Evolutionary conservation across 805 yeast genomes (phyloP).

Genomic region (Saccharomycopsis amapae): DNA sequence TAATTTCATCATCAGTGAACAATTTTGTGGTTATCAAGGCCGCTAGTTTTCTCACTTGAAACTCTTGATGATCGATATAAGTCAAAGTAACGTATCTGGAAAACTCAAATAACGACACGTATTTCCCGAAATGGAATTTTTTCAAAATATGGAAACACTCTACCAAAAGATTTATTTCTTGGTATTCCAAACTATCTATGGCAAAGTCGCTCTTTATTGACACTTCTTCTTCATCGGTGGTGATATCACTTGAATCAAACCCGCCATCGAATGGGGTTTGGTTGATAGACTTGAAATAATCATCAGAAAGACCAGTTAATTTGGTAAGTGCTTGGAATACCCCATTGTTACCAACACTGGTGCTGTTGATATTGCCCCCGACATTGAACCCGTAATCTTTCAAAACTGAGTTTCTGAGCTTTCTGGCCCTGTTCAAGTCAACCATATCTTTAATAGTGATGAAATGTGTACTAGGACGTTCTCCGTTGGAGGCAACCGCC

Average conservation of each 20-base stretch:
- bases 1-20: constrained; percentile 73
- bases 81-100: constrained; percentile 78
- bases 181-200: constrained; percentile 30
- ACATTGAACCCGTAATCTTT: constrained; percentile 18
- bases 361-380: constrained; percentile 6
- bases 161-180: constrained; percentile 48
- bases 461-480: constrained; percentile 12
- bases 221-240: constrained; percentile 27
- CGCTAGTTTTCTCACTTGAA: constrained; percentile 76
- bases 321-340: constrained; percentile 27
- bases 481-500: neutral
- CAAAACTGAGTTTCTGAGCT: constrained; percentile 5
- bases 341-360: neutral
- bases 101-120: constrained; percentile 70
- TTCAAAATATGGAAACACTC: constrained; percentile 76
- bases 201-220: neutral
- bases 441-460: constrained; percentile 18
- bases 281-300: constrained; percentile 38
- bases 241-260: constrained; percentile 21
- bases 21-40: constrained; percentile 76
- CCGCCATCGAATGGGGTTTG: too few species aligned
- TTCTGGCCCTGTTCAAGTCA: constrained; percentile 15
- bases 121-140: constrained; percentile 65
- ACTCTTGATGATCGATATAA: constrained; percentile 73
- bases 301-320: constrained; percentile 81